Conservation (phyloP, 495 filamentous ascomycete species). For the Tetracladium marchalianum region DNA sequence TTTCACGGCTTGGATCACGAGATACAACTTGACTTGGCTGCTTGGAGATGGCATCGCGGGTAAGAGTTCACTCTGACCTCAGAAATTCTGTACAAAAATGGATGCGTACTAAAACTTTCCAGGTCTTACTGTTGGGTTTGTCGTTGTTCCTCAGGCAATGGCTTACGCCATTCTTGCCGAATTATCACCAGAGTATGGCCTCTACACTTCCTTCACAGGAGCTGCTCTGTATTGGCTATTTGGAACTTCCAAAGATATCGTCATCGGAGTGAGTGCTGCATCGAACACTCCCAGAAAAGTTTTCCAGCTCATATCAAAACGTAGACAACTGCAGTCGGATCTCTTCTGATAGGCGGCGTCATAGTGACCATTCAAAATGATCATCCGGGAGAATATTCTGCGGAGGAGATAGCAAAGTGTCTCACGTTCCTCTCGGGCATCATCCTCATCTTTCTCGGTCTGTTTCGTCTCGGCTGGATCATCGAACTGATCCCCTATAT, state of each 20-base stretch:
- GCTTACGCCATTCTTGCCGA: constrained; percentile 80
- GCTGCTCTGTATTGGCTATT: constrained; percentile 95
- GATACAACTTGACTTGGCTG: constrained; percentile 82
- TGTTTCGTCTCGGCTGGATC: constrained; percentile 76
- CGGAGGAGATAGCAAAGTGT: too few relatives aligned
- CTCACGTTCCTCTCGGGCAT: constrained; percentile 66
- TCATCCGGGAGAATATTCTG: too few relatives aligned
- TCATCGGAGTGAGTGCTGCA: constrained; percentile 62
- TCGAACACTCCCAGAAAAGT: not conserved
- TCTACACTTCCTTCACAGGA: constrained; percentile 95
- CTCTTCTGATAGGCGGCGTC: too few relatives aligned
- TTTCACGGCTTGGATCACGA: constrained; percentile 71
- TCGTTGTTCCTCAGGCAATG: constrained; percentile 94
- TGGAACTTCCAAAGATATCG: constrained; percentile 95
- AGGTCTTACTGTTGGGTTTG: constrained; percentile 85
- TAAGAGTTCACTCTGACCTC: constrained; percentile 27
- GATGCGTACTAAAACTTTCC: constrained; percentile 15
- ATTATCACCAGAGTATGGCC: constrained; percentile 66
- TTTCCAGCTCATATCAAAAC: not conserved
- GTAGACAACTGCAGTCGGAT: not conserved
- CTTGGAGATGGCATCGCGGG: constrained; percentile 79
- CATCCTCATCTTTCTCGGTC: constrained; percentile 28
- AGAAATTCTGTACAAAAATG: constrained; percentile 1
- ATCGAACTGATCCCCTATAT: constrained; percentile 91
- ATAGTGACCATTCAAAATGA: too few relatives aligned